These are phyloP conservation scores for Coniochaeta sp. DNA, from an alignment of 2,329 filamentous ascomycete genomes.

Conservation along the genomic window DNA sequence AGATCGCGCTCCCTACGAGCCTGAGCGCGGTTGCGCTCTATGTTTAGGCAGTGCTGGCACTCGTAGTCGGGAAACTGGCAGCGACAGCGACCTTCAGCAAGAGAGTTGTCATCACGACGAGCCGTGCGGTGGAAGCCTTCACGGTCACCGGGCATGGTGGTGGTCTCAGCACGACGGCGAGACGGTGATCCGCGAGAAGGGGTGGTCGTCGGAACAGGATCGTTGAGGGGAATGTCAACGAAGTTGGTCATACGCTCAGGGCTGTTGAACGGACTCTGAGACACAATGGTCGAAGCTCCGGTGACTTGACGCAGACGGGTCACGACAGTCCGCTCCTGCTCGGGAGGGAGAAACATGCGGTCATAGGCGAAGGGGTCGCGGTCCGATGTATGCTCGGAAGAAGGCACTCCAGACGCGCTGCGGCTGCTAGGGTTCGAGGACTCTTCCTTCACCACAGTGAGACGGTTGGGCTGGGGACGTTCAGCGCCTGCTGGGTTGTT, in stretches of 20 bases:
- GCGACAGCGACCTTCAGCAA: neutral
- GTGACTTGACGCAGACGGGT: neutral
- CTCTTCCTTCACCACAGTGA: neutral
- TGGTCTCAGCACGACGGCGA: too few species aligned
- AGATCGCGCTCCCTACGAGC: neutral
- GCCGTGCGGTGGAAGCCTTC: neutral
- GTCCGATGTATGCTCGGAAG: neutral
- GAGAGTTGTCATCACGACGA: neutral
- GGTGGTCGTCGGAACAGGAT: neutral
- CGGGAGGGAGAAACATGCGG: neutral
- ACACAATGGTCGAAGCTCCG: neutral
- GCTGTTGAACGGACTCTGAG: neutral
- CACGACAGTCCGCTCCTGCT: neutral
- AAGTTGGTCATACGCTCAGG: neutral
- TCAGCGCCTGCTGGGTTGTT: too few species aligned
- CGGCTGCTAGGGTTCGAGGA: neutral
- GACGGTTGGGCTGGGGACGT: neutral
- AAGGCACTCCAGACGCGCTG: neutral
- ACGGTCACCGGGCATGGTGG: too few species aligned
- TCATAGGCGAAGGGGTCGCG: neutral
- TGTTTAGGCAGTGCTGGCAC: neutral
- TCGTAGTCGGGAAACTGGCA: neutral
- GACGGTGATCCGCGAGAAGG: neutral
- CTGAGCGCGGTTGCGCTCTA: too few species aligned
- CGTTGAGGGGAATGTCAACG: neutral